Percentiles rank a stretch among this genome's conserved stretches.
Conservation (phyloP, 2,329 filamentous ascomycete genomes). For the Paradendryphiella salina region DNA sequence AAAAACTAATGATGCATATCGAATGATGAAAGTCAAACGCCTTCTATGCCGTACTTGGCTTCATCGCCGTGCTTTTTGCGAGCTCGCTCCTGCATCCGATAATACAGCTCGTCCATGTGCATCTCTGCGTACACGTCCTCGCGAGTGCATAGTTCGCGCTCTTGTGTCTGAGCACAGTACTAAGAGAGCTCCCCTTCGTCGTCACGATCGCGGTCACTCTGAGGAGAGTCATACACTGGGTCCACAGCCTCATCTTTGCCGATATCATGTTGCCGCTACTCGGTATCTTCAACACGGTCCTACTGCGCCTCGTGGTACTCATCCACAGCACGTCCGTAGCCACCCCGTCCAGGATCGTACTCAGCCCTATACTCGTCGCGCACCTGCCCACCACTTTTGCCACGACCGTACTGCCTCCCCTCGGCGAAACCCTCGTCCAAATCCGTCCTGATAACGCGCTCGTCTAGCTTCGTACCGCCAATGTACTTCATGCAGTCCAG, state of each 20-base stretch:
- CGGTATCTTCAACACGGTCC: background rate
- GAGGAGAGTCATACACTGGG: background rate
- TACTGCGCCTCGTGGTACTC: slow-evolving; percentile 37
- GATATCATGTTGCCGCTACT: background rate
- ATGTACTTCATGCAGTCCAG: slow-evolving; percentile 99
- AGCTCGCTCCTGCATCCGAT: background rate
- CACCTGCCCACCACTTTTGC: slow-evolving; percentile 95
- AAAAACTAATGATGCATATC: slow-evolving; percentile 1
- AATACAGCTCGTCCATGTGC: background rate
- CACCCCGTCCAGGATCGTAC: slow-evolving; percentile 91
- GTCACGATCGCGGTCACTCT: background rate
- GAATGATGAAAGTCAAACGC: slow-evolving; percentile 22
- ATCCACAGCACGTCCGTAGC: slow-evolving; percentile 71
- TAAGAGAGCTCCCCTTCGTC: background rate
- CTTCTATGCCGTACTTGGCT: slow-evolving; percentile 17
- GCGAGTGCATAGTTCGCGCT: background rate
- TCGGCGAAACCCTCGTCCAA: slow-evolving; percentile 95
- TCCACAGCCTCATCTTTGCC: background rate
- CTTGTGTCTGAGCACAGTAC: background rate
- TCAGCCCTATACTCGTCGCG: slow-evolving; percentile 97
- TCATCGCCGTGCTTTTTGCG: background rate
- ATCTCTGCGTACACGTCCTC: background rate
- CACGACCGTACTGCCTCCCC: slow-evolving; percentile 91
- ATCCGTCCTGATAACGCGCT: slow-evolving; percentile 94
- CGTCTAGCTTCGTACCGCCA: slow-evolving; percentile 95